These are phyloP conservation scores for Chytridium lagenaria DNA, from an alignment of 371 early-diverging fungal genomes.

Conservation along the genomic window DNA sequence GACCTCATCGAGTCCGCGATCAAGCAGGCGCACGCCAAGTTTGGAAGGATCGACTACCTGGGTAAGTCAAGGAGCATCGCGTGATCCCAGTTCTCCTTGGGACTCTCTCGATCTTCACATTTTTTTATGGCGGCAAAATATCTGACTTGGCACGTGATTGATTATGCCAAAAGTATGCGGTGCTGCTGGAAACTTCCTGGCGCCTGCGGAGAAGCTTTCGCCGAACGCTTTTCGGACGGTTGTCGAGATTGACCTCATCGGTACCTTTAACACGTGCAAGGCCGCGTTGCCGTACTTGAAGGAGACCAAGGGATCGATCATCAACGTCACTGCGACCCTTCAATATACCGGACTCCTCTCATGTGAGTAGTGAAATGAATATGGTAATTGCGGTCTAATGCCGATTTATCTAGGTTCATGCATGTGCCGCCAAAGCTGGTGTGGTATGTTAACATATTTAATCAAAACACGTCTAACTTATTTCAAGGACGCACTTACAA, in stretches of 20 bases:
- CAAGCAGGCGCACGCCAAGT: constrained; percentile 64
- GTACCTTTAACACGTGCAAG: constrained; percentile 81
- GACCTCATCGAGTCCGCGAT: constrained; percentile 69
- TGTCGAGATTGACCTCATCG: constrained; percentile 60
- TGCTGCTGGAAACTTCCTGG: constrained; percentile 83
- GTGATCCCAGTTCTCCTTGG: no score
- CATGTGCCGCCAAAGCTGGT: constrained; percentile 38
- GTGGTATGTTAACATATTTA: constrained; percentile 40
- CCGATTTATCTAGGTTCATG: constrained; percentile 25
- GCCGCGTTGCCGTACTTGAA: constrained; percentile 75
- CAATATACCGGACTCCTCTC: constrained; percentile 68
- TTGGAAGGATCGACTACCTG: constrained; percentile 74
- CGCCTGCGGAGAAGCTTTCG: constrained; percentile 68
- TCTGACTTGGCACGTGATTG: no score
- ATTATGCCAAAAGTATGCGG: constrained; percentile 33
- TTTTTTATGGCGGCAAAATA: no score
- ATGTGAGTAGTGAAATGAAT: constrained; percentile 51
- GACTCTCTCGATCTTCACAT: no score
- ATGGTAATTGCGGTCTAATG: constrained; percentile 39
- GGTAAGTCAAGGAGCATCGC: constrained; percentile 33
- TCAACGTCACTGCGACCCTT: constrained; percentile 72
- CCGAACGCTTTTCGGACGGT: constrained; percentile 75
- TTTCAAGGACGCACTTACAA: constrained; percentile 29
- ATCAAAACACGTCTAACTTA: constrained; percentile 42
- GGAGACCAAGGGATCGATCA: constrained; percentile 67